phyloP scores from a whole-genome alignment of 768 basidiomycete species.

The Lentinula sp. region DNA sequence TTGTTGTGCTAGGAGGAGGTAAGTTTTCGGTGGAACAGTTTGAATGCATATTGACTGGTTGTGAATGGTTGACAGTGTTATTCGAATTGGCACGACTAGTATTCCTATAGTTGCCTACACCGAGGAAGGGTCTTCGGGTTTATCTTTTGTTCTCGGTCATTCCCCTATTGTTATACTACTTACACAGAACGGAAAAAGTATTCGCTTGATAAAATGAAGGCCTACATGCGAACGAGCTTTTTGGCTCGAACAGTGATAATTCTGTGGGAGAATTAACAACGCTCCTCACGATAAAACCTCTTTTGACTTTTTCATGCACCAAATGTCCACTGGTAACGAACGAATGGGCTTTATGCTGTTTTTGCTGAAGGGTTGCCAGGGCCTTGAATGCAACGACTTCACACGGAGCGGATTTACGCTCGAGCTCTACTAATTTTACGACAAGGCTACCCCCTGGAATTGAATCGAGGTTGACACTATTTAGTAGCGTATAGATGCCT shows the following conservation, averaged over 20 bases:
- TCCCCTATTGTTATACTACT: background rate
- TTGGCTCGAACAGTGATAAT: too few species aligned
- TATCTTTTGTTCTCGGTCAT: background rate
- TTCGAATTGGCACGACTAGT: conserved; percentile 67
- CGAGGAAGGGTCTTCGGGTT: background rate
- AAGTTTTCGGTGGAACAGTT: conserved; percentile 19
- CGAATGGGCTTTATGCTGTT: background rate
- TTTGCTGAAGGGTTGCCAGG: background rate
- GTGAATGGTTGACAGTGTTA: conserved; percentile 40
- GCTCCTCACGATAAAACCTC: too few species aligned
- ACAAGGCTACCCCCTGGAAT: background rate
- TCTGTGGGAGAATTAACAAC: too few species aligned
- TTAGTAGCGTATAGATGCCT: background rate
- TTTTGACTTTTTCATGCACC: background rate
- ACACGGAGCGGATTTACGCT: background rate
- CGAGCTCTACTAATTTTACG: background rate
- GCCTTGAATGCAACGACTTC: background rate
- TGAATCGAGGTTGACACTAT: background rate
- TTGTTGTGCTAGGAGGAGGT: conserved; percentile 81
- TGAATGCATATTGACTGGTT: background rate
- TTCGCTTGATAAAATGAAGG: too few species aligned
- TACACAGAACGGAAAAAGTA: background rate
- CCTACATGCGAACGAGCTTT: too few species aligned
- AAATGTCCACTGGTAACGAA: background rate
- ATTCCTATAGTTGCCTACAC: conserved; percentile 42